Evolutionary conservation across 495 filamentous ascomycete species (phyloP).

Genomic region (Ramalina intermedia): DNA sequence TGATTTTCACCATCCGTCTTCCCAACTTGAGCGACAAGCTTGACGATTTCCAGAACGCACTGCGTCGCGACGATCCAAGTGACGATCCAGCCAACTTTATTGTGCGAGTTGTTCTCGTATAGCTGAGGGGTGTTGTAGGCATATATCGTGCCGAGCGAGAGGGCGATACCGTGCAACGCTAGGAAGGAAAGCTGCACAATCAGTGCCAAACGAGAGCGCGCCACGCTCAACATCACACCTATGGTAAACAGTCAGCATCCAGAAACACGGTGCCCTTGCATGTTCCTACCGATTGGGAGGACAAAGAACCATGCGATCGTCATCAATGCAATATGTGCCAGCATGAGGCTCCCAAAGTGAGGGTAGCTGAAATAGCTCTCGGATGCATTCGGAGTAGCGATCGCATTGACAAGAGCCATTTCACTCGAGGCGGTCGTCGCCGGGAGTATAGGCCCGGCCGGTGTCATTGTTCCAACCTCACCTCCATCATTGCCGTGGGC

Average conservation of each 20-base stretch:
- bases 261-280: not conserved
- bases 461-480: constrained; percentile 7
- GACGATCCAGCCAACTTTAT: constrained; percentile 77
- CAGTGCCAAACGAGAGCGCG: constrained; percentile 59
- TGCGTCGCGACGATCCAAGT: constrained; percentile 59
- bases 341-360: constrained; percentile 51
- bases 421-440: not conserved
- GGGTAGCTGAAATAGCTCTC: constrained; percentile 65
- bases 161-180: constrained; percentile 50
- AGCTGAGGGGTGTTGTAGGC: constrained; percentile 73
- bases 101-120: constrained; percentile 77
- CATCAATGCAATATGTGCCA: constrained; percentile 72
- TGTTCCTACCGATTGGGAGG: constrained; percentile 57
- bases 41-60: constrained; percentile 51
- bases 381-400: constrained; percentile 3
- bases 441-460: not conserved
- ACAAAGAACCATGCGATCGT: constrained; percentile 67
- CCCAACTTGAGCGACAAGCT: constrained; percentile 30
- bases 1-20: constrained; percentile 11
- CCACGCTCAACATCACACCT: constrained; percentile 79
- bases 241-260: not conserved
- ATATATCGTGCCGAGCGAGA: constrained; percentile 64
- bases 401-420: not conserved
- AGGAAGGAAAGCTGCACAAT: constrained; percentile 66
- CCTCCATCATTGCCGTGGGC: constrained; percentile 12